Conservation (phyloP, 768 basidiomycete species). For the Rhizopogon vesiculosus region DNA sequence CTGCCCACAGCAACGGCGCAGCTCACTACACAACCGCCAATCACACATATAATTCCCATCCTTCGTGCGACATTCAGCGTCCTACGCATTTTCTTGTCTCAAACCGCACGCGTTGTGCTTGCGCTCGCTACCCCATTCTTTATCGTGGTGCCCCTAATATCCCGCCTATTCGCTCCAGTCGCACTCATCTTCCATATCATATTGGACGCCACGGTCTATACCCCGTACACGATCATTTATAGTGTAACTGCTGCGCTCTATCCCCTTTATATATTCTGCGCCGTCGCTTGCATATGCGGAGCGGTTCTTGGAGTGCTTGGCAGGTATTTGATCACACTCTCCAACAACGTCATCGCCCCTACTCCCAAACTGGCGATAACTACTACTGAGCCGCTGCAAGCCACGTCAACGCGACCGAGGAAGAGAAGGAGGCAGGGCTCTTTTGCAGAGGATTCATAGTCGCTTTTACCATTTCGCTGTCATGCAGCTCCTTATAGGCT, state of each 20-base stretch:
- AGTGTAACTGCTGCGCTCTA: constrained; percentile 41
- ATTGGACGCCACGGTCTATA: constrained; percentile 36
- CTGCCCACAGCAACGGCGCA: neutral
- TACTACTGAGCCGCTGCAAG: neutral
- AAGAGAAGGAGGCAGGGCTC: neutral
- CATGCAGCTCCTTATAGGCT: too few relatives aligned
- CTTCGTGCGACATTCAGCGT: constrained; percentile 9
- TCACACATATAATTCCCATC: constrained; percentile 17
- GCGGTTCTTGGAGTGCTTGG: constrained; percentile 39
- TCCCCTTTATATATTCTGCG: constrained; percentile 53
- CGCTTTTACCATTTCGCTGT: neutral
- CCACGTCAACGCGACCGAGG: neutral
- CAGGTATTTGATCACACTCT: neutral
- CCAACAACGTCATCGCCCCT: neutral
- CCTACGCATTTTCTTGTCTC: constrained; percentile 8
- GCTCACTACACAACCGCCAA: constrained; percentile 14
- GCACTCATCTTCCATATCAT: constrained; percentile 36
- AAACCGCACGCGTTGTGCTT: constrained; percentile 8
- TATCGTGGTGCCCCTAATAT: constrained; percentile 19
- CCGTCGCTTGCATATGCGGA: constrained; percentile 52
- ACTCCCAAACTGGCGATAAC: neutral
- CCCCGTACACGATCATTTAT: constrained; percentile 37
- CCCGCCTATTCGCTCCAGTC: constrained; percentile 46
- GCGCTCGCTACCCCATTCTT: constrained; percentile 13
- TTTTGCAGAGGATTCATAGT: neutral